Conservation (phyloP, 805 yeast genomes). For the Metschnikowia sp. region DNA sequence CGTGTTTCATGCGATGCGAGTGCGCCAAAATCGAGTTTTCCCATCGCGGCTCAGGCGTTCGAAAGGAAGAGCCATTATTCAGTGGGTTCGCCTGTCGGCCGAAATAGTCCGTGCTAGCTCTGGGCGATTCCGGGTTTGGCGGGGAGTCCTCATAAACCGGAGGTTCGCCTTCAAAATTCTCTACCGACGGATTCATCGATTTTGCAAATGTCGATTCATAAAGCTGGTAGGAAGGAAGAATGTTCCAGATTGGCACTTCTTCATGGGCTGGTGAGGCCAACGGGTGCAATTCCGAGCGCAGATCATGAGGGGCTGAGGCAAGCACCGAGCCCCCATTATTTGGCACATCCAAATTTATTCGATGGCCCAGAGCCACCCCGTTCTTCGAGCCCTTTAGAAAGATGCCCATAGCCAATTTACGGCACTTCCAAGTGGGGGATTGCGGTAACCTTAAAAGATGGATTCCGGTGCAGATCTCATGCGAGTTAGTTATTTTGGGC, state of each 20-base stretch:
- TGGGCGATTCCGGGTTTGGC: conserved; percentile 5
- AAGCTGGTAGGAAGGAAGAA: conserved; percentile 30
- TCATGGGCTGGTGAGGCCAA: conserved; percentile 24
- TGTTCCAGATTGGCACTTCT: conserved; percentile 30
- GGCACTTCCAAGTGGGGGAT: not conserved
- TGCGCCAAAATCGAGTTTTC: conserved; percentile 34
- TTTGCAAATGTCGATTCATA: conserved; percentile 36
- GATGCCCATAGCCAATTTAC: conserved; percentile 9
- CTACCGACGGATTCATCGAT: conserved; percentile 29
- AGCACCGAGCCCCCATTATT: not conserved
- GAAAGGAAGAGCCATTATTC: not conserved
- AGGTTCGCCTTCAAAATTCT: conserved; percentile 27
- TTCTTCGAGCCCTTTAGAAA: conserved; percentile 7
- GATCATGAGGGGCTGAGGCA: not conserved
- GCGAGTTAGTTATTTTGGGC: too few species aligned
- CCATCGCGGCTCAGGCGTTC: conserved; percentile 20
- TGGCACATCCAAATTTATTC: conserved; percentile 5
- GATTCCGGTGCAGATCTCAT: too few species aligned
- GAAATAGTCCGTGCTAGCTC: conserved; percentile 8
- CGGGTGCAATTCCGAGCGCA: conserved; percentile 12
- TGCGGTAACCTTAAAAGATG: too few species aligned
- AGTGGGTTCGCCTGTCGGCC: not conserved
- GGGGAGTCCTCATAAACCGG: conserved; percentile 35
- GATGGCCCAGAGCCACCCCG: conserved; percentile 5
- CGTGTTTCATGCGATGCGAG: conserved; percentile 24